These are phyloP conservation scores for Epichloe typhina DNA, from an alignment of 2,329 filamentous ascomycete species.

Conservation along the genomic window DNA sequence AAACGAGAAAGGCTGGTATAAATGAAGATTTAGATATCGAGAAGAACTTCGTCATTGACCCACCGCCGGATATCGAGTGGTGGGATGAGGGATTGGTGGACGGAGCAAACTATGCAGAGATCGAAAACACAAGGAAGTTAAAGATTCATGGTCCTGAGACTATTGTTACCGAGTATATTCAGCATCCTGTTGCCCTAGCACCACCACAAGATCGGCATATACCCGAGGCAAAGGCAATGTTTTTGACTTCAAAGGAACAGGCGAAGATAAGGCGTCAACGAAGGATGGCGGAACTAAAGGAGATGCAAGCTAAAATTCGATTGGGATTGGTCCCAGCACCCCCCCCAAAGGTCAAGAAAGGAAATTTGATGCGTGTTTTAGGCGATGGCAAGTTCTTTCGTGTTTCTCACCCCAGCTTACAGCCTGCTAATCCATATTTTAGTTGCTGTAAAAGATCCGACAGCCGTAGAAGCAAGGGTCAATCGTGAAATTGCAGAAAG, in stretches of 20 bases:
- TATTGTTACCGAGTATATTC: conserved; percentile 81
- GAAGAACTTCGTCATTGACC: conserved; percentile 74
- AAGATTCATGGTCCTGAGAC: conserved; percentile 69
- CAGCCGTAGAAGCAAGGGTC: conserved; percentile 87
- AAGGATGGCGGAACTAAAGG: conserved; percentile 85
- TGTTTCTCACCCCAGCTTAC: not conserved
- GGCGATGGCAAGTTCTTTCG: conserved; percentile 51
- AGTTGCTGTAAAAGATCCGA: conserved; percentile 79
- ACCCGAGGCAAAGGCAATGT: conserved; percentile 76
- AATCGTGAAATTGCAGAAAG: conserved; percentile 87
- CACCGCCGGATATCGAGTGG: conserved; percentile 86
- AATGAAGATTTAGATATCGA: conserved; percentile 84
- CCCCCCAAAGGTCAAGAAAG: conserved; percentile 95
- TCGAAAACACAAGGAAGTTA: conserved; percentile 50
- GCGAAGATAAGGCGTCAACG: conserved; percentile 82
- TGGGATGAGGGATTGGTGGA: conserved; percentile 86
- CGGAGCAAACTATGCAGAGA: conserved; percentile 58
- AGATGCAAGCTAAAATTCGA: conserved; percentile 90
- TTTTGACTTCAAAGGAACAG: conserved; percentile 80
- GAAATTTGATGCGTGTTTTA: conserved; percentile 92
- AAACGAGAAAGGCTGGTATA: conserved; percentile 79
- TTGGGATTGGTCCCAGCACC: conserved; percentile 81
- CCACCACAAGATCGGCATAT: conserved; percentile 80
- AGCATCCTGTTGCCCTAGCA: conserved; percentile 83
- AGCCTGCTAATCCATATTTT: not conserved